Evolutionary conservation across 2,329 filamentous ascomycete genomes (phyloP), one percentile per base, ranked within the genome.

Genomic region (Ilyonectria mors-panacis): DNA sequence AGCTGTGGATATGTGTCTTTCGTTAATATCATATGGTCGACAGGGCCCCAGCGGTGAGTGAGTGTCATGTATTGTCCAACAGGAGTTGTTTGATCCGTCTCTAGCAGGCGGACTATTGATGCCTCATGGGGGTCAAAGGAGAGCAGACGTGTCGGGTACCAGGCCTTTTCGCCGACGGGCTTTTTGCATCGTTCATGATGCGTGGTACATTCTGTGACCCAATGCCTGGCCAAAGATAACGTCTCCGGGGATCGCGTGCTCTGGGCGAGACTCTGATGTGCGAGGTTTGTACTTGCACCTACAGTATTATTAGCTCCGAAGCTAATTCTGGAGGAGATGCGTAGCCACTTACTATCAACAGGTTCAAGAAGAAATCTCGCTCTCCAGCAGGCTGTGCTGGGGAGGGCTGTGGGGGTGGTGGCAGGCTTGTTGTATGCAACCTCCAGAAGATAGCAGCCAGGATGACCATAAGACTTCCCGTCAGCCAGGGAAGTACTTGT

Each of bases 121-220:
- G 33, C 17, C 15, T 45, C 33, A 7, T 21, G 5, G 8, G 28
- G 28, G 19, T 47, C 55, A 8, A 56, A 50, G 39, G 21, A 28
- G 3, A 59, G 47, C 15, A 64, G 45, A 13, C 61, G 37, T 15
- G 60, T 57, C 26, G 60, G 60, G 15, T 58, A 63, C 60, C 53
- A 63, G 42, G 6, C 10, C 26, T 15, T 48, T 47, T 63, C 39
- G 15, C 2, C 13, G 5, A 19, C 15, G 17, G 17, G 4, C 2
- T 48, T 28, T 5, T 30, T 48, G 42, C 59, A 63, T 30, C 17
- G 15, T 39, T 9, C 10, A 55, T 63, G 59, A 3, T 63, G 39
- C 17, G 30, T 48, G 26, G 26, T 6, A 12, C 59, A 63, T 13
- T 63, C 8, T 9, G 3, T 47, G 26, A 63, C 51, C 59, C 59